A percentile compares a stretch with the other conserved stretches of the same genome.
Evolutionary conservation across 345 rosid genomes (phyloP).

Genomic region (Eucalyptus camaldulensis): DNA sequence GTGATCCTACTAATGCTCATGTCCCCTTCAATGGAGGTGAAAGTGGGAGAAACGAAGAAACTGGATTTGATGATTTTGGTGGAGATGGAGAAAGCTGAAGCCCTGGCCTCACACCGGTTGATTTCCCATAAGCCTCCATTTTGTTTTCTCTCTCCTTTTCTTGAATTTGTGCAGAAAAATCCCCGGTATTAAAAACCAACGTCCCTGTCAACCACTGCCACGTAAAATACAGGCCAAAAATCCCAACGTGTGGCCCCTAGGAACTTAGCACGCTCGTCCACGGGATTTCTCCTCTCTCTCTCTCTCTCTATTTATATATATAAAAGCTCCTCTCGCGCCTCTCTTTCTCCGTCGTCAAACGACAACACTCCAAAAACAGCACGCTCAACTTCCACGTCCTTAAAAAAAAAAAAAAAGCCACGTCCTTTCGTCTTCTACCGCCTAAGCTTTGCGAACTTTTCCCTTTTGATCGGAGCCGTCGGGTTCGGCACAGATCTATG

Average conservation of each 20-base stretch:
- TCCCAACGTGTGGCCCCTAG: background rate
- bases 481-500: background rate
- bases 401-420: background rate
- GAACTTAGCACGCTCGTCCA: background rate
- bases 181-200: background rate
- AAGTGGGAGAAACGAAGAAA: background rate
- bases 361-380: background rate
- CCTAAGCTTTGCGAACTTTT: background rate
- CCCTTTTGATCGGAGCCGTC: fast-evolving
- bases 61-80: background rate
- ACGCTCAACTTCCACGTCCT: background rate
- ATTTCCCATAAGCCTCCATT: background rate
- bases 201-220: background rate
- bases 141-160: background rate
- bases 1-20: background rate
- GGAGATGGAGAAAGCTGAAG: background rate
- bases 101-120: background rate
- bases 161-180: background rate
- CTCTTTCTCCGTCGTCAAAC: background rate
- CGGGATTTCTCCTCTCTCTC: background rate
- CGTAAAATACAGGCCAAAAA: background rate
- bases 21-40: background rate
- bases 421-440: background rate
- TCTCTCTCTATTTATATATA: background rate
- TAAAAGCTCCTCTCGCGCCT: background rate